phyloP scores from a whole-genome alignment of 768 basidiomycete genomes.

The Nevesoporus exiguus region DNA sequence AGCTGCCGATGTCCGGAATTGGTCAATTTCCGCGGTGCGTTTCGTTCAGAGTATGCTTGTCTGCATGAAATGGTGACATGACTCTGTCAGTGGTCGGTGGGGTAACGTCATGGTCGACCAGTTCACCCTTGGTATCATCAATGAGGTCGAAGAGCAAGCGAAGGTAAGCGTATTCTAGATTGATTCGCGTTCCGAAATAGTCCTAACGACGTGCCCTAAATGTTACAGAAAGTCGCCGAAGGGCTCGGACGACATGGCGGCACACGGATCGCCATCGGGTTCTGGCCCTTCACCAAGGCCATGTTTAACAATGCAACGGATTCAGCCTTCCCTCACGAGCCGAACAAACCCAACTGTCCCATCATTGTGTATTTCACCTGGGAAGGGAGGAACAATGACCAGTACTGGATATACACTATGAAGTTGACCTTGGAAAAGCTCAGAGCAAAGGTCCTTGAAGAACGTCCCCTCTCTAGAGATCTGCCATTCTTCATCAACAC shows the following conservation, averaged over 20 bases:
- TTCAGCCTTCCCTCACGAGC: slow-evolving; percentile 13
- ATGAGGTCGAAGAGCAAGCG: slow-evolving; percentile 2
- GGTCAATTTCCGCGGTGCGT: slow-evolving; percentile 6
- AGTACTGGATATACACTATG: slow-evolving; percentile 10
- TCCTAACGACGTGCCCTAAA: background rate
- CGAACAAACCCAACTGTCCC: slow-evolving; percentile 10
- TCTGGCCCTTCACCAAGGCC: slow-evolving; percentile 16
- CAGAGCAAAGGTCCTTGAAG: background rate
- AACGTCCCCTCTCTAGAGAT: background rate
- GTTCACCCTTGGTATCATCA: slow-evolving; percentile 10
- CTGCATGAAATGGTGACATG: background rate
- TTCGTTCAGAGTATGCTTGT: background rate
- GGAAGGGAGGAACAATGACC: slow-evolving; percentile 9
- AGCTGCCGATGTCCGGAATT: background rate
- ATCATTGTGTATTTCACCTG: slow-evolving; percentile 13
- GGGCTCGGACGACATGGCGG: slow-evolving; percentile 3
- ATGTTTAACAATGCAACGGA: slow-evolving; percentile 16
- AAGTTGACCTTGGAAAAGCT: background rate
- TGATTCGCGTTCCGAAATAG: no score
- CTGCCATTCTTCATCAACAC: slow-evolving; percentile 14
- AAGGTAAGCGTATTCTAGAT: background rate
- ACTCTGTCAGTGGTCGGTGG: slow-evolving; percentile 14
- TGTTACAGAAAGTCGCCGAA: slow-evolving; percentile 5
- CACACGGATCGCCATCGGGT: background rate
- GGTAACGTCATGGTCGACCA: slow-evolving; percentile 16